Percentiles rank a stretch among this genome's conserved stretches.
Conservation (phyloP, 2,329 filamentous ascomycete genomes). For the Colletotrichum sp. region DNA sequence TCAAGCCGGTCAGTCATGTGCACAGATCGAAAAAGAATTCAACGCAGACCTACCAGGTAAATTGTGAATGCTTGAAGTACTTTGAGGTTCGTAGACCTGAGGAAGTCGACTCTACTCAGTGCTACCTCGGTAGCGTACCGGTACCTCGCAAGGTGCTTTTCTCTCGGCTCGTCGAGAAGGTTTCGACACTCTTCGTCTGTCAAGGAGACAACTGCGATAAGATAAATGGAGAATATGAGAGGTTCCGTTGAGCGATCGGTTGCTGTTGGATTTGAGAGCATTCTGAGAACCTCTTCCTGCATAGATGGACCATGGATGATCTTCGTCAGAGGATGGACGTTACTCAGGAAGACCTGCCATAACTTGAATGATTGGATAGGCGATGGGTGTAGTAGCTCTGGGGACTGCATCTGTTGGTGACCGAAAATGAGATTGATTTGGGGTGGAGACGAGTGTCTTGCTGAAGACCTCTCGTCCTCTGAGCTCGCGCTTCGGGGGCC, state of each 20-base stretch:
- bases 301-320: conserved; percentile 73
- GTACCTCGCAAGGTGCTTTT: conserved; percentile 54
- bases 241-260: conserved; percentile 54
- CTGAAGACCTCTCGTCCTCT: not conserved
- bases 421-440: not conserved
- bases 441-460: not conserved
- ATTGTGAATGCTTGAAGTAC: conserved; percentile 63
- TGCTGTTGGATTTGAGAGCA: not conserved
- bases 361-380: conserved; percentile 50
- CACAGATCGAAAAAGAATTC: not conserved
- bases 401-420: conserved; percentile 23
- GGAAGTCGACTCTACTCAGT: conserved; percentile 59
- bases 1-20: conserved; percentile 24
- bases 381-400: not conserved
- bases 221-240: conserved; percentile 68
- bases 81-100: conserved; percentile 60
- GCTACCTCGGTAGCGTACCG: conserved; percentile 54
- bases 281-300: conserved; percentile 41
- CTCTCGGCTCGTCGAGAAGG: conserved; percentile 52
- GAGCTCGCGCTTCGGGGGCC: not conserved
- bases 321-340: conserved; percentile 77
- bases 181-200: conserved; percentile 60
- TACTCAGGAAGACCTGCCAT: conserved; percentile 76
- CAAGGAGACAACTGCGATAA: conserved; percentile 60
- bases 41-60: conserved; percentile 50